Evolutionary conservation across 2,329 filamentous ascomycete species (phyloP), one percentile per base, ranked within the genome.

Genomic region (Penicillium sp.): DNA sequence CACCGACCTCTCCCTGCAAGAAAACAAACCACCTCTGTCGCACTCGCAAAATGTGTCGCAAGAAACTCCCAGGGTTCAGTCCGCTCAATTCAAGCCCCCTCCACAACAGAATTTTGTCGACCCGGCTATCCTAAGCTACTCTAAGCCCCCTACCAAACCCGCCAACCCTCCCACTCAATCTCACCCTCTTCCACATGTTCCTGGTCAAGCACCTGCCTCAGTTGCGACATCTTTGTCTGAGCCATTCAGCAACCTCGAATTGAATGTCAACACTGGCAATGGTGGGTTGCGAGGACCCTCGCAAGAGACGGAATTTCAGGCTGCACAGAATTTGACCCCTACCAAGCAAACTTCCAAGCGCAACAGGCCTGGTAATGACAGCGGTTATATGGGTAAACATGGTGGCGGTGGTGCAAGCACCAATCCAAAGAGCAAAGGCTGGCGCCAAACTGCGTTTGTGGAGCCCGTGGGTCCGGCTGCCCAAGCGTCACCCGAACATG

Each of bases 111-210:
- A 78, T 79, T 91, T 94, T 66, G 81, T 87, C n/a, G 90, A 95
- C 65, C 90, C 90, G 11, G 90, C 90, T 3, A 95, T 95, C 53
- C 70, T 95, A 44, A 92, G 89, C 68, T 83, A 90, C 69, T 73
- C 77, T 9, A 74, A 71, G 56, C 67, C 70, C 11, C 55, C 67
- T 33, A 45, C 58, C 49, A 47, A 63, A 9, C 56, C 57, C 9
- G 23, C 48, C 27, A 45, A 50, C 15, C 50, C 55, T 7, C 51
- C 62, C 6, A 57, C 63, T 44, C 56, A 63, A 48, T 49, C 54
- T 29, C 59, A 65, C 9, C 60, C 57, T 8, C 27, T n/a, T 14
- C 14, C 27, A 12, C 27, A 57, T 64, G 68, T 64, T 69, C 43
- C 67, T 69, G 11, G 64, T 63, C 56, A 62, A 18, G 44, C 46